Percentiles rank a stretch among this genome's conserved stretches.
phyloP scores from a whole-genome alignment of 1,139 yeast species.

The Saccharomyces pastorianus region DNA sequence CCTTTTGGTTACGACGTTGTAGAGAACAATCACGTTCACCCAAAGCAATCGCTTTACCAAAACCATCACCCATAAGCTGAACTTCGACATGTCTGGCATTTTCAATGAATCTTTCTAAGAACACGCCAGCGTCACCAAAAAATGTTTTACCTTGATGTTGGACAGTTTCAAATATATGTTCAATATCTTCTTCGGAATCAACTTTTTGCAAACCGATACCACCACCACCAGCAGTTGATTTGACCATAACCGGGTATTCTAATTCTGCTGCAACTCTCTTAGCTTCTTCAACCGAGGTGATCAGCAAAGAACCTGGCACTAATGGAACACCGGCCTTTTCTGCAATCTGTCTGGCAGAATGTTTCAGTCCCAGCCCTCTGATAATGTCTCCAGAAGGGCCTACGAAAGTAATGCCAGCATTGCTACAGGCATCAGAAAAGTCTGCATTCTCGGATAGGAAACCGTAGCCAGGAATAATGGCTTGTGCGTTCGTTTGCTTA shows the following conservation, averaged over 20 bases:
- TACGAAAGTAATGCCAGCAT: slow-evolving; percentile 80
- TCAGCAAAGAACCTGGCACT: slow-evolving; percentile 88
- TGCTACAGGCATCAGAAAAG: slow-evolving; percentile 77
- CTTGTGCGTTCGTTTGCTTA: slow-evolving; percentile 73
- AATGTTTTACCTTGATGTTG: slow-evolving; percentile 88
- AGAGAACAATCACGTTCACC: slow-evolving; percentile 97
- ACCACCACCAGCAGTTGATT: slow-evolving; percentile 98
- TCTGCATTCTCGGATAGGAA: slow-evolving; percentile 94
- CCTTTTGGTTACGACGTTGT: slow-evolving; percentile 93
- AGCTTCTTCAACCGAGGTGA: slow-evolving; percentile 66
- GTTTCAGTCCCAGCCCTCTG: slow-evolving; percentile 83
- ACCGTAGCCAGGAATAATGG: slow-evolving; percentile 95
- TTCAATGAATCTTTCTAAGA: slow-evolving; percentile 87
- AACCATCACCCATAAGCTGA: slow-evolving; percentile 93
- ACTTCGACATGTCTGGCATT: slow-evolving; percentile 93
- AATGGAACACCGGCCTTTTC: slow-evolving; percentile 81
- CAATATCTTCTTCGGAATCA: slow-evolving; percentile 70
- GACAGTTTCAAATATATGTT: slow-evolving; percentile 81
- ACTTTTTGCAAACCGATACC: slow-evolving; percentile 96
- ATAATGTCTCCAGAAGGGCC: slow-evolving; percentile 95
- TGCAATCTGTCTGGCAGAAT: slow-evolving; percentile 93
- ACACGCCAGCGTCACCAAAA: slow-evolving; percentile 92
- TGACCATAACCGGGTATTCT: slow-evolving; percentile 90
- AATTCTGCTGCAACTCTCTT: slow-evolving; percentile 63
- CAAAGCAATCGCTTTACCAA: slow-evolving; percentile 81